Evolutionary conservation across 257 asterid genomes (phyloP).

Genomic region (Eucommia ulmoides): DNA sequence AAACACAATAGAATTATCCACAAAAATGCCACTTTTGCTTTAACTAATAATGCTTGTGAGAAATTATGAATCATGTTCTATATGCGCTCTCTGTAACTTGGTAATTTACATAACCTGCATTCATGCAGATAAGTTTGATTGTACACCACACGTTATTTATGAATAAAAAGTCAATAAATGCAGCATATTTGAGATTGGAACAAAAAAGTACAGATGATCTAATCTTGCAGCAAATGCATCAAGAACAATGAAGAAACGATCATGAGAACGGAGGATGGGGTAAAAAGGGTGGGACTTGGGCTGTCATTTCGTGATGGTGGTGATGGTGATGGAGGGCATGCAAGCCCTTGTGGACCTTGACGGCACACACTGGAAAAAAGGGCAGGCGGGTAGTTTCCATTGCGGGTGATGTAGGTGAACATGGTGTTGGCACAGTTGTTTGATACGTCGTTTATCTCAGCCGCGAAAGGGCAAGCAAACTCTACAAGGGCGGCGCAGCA

Average conservation of each 20-base stretch:
- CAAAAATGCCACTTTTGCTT: too few relatives aligned
- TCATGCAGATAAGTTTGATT: too few relatives aligned
- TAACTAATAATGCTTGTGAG: too few relatives aligned
- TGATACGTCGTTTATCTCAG: conserved; percentile 5
- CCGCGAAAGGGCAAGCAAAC: conserved; percentile 7
- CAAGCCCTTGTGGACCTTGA: conserved; percentile 5
- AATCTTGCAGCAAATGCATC: neutral
- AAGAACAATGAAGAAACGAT: neutral
- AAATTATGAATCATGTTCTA: too few relatives aligned
- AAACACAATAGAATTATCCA: too few relatives aligned
- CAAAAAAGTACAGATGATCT: neutral
- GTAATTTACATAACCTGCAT: too few relatives aligned
- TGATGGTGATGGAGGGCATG: conserved; percentile 26
- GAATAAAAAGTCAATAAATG: too few relatives aligned
- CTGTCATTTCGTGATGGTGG: neutral
- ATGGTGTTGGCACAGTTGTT: conserved; percentile 1
- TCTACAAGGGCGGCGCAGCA: conserved; percentile 9
- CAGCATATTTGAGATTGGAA: too few relatives aligned
- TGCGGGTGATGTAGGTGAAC: conserved; percentile 4
- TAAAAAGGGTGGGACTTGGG: too few relatives aligned
- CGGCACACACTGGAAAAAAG: conserved; percentile 5
- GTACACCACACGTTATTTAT: too few relatives aligned
- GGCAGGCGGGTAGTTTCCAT: conserved; percentile 8
- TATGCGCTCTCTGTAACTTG: too few relatives aligned
- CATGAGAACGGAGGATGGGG: neutral